A percentile compares a stretch with the other conserved stretches of the same genome.
These are phyloP conservation scores for Nyctanthes arbortristis DNA, from an alignment of 257 asterid genomes.

Conservation along the genomic window DNA sequence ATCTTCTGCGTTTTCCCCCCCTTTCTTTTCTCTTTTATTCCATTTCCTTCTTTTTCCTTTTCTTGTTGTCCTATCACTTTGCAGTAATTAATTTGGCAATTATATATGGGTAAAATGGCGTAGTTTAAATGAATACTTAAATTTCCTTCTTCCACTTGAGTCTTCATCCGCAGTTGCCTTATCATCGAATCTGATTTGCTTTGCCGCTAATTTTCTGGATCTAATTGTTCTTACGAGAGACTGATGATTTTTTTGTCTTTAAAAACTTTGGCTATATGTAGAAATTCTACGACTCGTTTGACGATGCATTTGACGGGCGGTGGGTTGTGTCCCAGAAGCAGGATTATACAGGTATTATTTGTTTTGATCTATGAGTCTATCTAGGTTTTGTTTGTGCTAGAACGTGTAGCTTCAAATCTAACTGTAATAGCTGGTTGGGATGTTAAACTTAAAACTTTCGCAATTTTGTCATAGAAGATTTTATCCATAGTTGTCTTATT, in stretches of 20 bases:
- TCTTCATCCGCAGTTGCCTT: background rate
- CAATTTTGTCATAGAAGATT: background rate
- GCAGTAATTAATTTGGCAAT: too few relatives aligned
- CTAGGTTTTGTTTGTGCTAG: background rate
- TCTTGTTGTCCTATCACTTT: too few relatives aligned
- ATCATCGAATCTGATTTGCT: background rate
- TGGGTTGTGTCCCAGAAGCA: conserved; percentile 48
- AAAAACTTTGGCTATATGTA: conserved; percentile 19
- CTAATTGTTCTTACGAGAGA: background rate
- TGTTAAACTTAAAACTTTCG: background rate
- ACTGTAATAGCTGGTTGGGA: background rate
- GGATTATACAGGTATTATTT: conserved; percentile 41
- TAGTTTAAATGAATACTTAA: background rate
- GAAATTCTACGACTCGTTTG: conserved; percentile 49
- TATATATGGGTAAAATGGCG: too few relatives aligned
- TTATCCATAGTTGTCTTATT: background rate
- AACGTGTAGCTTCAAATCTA: background rate
- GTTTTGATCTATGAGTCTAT: conserved; percentile 16
- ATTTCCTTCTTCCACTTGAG: background rate
- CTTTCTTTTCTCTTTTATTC: background rate
- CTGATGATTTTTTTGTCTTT: background rate
- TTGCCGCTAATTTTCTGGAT: background rate
- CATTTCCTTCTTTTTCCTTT: too few relatives aligned
- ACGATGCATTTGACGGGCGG: conserved; percentile 43
- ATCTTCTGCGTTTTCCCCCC: too few relatives aligned